Evolutionary conservation across 768 basidiomycete species (phyloP), one percentile per base, ranked within the genome.

Genomic region (Tephrocybe sp.): DNA sequence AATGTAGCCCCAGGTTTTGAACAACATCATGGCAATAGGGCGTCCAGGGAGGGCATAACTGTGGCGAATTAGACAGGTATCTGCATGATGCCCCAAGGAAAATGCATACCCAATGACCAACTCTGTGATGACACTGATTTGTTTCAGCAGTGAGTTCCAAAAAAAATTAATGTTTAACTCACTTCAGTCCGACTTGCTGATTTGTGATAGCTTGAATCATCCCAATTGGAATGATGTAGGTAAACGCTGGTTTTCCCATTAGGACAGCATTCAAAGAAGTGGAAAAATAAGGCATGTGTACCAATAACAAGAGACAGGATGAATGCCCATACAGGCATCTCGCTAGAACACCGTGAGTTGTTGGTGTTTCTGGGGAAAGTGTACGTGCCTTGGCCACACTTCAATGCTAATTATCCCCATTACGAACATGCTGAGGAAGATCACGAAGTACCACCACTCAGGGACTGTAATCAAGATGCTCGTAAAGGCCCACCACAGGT

Each of bases 21-120:
- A 89, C 70, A 91, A 70, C 89, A 91, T 89, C 76, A 83, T 87
- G 0, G 90, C 89, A 47, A 90, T 63, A 7, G 89, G 87, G 12
- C 79, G 79, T 4, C 90, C 89, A 15, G 89, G 90, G 37, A 89
- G 75, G 21, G 77, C 81, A 56, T 89, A 91, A 74, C 70, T 84
- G 24, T 16, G n/a, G n/a, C 25, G 18, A 30, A 31, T 24, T 2
- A 4, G 31, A 42, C 9, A 47, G 27, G 16, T 37, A 19, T 19
- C 9, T 19, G n/a, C 21, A 7, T n/a, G 21, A 6, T 8, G 4
- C 31, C 13, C 7, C 5, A 32, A 11, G 7, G 39, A 85, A 73
- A 83, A 84, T 75, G 84, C 82, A 84, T 80, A 5, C 52, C 90
- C 90, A 24, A 89, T 82, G 49, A 92, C 80, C 34, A 92, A 72